A percentile compares a stretch with the other conserved stretches of the same genome.
These are phyloP conservation scores for Cadophora malorum DNA, from an alignment of 2,329 filamentous ascomycete genomes.

Conservation along the genomic window DNA sequence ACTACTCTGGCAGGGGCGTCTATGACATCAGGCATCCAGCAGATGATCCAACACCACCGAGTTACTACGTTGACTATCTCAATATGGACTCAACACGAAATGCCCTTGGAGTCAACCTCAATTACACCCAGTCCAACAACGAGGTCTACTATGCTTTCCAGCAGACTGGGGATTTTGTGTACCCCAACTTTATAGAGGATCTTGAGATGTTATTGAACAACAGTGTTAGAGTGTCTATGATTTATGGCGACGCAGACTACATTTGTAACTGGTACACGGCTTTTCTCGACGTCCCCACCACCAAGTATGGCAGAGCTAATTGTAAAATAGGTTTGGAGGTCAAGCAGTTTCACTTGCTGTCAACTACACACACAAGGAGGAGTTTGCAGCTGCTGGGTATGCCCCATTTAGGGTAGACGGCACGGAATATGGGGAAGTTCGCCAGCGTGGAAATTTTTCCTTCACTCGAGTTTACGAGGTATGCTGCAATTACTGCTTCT, in stretches of 20 bases:
- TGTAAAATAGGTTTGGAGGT: slow-evolving; percentile 54
- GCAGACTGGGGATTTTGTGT: slow-evolving; percentile 63
- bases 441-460: slow-evolving; percentile 61
- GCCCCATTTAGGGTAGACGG: slow-evolving; percentile 61
- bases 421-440: slow-evolving; percentile 60
- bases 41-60: slow-evolving; percentile 57
- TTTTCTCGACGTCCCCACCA: not conserved
- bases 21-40: slow-evolving; percentile 60
- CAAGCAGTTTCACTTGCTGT: slow-evolving; percentile 61
- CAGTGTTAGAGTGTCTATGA: slow-evolving; percentile 57
- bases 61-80: slow-evolving; percentile 53
- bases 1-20: slow-evolving; percentile 49
- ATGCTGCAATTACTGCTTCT: slow-evolving; percentile 4
- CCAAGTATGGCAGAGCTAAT: slow-evolving; percentile 1
- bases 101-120: slow-evolving; percentile 38
- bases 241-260: slow-evolving; percentile 60
- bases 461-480: slow-evolving; percentile 41
- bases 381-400: slow-evolving; percentile 63
- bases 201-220: slow-evolving; percentile 53
- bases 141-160: slow-evolving; percentile 54
- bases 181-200: slow-evolving; percentile 60
- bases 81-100: slow-evolving; percentile 26
- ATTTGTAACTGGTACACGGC: slow-evolving; percentile 36
- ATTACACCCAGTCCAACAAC: slow-evolving; percentile 47
- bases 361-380: slow-evolving; percentile 50